A percentile compares a stretch with the other conserved stretches of the same genome.
These are phyloP conservation scores for Neofusicoccum cordaticola DNA, from an alignment of 2,329 filamentous ascomycete genomes.

Conservation along the genomic window DNA sequence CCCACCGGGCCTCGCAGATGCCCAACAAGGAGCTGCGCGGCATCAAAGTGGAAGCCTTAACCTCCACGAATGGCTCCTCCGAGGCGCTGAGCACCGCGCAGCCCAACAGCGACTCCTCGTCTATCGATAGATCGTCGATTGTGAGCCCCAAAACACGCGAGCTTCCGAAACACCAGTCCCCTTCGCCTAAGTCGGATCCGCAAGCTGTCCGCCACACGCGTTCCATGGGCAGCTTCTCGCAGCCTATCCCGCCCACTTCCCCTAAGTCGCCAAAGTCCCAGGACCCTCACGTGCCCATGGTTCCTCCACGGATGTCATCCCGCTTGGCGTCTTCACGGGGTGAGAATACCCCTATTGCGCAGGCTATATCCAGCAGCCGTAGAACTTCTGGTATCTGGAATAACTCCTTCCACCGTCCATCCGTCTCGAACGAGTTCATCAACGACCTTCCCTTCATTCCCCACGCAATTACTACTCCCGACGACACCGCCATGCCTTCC, in stretches of 20 bases:
- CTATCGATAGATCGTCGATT: neutral
- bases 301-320: constrained; percentile 33
- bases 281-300: constrained; percentile 1
- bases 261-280: constrained; percentile 1
- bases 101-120: neutral
- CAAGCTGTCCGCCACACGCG: constrained; percentile 29
- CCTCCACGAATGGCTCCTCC: constrained; percentile 22
- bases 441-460: constrained; percentile 29
- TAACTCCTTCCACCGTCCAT: constrained; percentile 19
- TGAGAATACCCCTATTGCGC: constrained; percentile 7
- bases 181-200: constrained; percentile 19
- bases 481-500: constrained; percentile 38
- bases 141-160: constrained; percentile 23
- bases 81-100: neutral
- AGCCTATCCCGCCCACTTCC: constrained; percentile 38
- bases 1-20: constrained; percentile 52
- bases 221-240: constrained; percentile 55
- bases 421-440: constrained; percentile 23
- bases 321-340: constrained; percentile 22
- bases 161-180: neutral
- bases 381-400: constrained; percentile 35
- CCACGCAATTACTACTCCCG: constrained; percentile 44
- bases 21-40: constrained; percentile 50
- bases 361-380: constrained; percentile 9
- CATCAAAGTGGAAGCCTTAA: constrained; percentile 51